phyloP scores from a whole-genome alignment of 768 basidiomycete genomes.

The Podaxis sp. region DNA sequence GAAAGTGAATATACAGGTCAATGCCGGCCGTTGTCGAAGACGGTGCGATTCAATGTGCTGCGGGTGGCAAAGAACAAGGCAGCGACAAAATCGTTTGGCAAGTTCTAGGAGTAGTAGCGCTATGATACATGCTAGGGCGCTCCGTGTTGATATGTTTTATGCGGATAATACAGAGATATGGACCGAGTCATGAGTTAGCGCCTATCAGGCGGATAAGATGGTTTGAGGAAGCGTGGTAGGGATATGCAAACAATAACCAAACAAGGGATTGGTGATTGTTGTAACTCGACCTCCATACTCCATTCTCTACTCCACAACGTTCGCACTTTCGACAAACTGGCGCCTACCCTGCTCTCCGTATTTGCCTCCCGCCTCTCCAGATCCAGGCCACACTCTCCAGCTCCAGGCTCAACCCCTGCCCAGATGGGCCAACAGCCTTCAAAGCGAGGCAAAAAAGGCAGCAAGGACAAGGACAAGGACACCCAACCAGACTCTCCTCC shows the following conservation, averaged over 20 bases:
- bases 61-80: slow-evolving; percentile 95
- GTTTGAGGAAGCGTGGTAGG: slow-evolving; percentile 2
- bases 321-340: slow-evolving; percentile 53
- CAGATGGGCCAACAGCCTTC: slow-evolving; percentile 85
- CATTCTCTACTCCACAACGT: slow-evolving; percentile 21
- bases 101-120: slow-evolving; percentile 61
- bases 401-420: slow-evolving; percentile 52
- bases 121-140: slow-evolving; percentile 19
- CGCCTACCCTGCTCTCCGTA: slow-evolving; percentile 77
- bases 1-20: slow-evolving; percentile 57
- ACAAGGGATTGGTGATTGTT: slow-evolving; percentile 26
- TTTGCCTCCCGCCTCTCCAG: slow-evolving; percentile 71
- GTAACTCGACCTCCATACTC: slow-evolving; percentile 20
- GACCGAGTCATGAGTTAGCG: slow-evolving; percentile 13
- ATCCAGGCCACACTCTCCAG: slow-evolving; percentile 72
- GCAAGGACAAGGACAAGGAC: slow-evolving; percentile 70
- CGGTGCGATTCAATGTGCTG: slow-evolving; percentile 98
- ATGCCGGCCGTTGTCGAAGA: slow-evolving; percentile 99
- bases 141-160: slow-evolving; percentile 17
- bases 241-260: slow-evolving; percentile 36
- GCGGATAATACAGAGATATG: slow-evolving; percentile 14
- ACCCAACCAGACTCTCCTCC: slow-evolving; percentile 40
- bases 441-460: slow-evolving; percentile 73
- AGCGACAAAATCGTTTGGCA: slow-evolving; percentile 86
- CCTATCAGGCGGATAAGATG: slow-evolving; percentile 10